Evolutionary conservation across 257 asterid species (phyloP).

Genomic region (Ajuga chamaepitys): DNA sequence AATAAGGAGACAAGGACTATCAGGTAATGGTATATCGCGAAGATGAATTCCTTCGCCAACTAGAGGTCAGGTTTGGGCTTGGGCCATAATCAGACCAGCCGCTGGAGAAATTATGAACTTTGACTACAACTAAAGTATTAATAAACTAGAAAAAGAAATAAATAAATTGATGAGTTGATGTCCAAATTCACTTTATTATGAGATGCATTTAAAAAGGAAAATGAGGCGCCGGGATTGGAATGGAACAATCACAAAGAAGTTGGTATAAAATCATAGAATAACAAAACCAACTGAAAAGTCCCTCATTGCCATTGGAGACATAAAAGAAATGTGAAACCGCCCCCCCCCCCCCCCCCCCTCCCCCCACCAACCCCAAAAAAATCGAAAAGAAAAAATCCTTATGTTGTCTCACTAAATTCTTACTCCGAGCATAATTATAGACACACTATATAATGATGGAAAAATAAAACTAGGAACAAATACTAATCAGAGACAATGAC

Average conservation of each 20-base stretch:
- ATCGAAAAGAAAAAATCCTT: background rate
- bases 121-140: background rate
- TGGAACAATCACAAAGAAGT: background rate
- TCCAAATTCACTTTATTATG: background rate
- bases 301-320: background rate
- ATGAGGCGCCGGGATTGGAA: background rate
- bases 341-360: too few species aligned
- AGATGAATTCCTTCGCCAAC: background rate
- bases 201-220: background rate
- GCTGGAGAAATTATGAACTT: too few species aligned
- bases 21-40: background rate
- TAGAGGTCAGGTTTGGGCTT: background rate
- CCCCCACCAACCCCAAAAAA: background rate
- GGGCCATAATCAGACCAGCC: too few species aligned
- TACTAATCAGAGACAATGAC: background rate
- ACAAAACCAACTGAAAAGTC: background rate
- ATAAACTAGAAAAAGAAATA: background rate
- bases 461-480: background rate
- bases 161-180: background rate
- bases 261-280: background rate
- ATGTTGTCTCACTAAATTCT: background rate
- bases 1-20: background rate
- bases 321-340: background rate
- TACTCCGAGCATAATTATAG: background rate
- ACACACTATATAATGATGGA: background rate